Conservation (phyloP, 371 early-diverging fungal species). For the Fennellomyces sp. region DNA sequence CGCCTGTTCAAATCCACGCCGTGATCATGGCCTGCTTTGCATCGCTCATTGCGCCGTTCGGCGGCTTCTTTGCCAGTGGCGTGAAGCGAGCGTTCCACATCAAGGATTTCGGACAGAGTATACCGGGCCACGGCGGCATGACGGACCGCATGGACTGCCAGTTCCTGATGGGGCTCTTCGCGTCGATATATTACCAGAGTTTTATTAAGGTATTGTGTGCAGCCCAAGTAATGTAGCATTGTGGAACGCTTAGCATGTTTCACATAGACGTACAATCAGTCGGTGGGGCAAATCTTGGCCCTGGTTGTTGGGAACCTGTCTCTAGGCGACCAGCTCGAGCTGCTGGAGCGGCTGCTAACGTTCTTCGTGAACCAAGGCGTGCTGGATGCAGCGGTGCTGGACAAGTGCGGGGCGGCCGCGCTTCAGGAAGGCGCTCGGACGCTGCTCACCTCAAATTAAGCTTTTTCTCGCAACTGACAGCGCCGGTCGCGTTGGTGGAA, state of each 20-base stretch:
- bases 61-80: slow-evolving; percentile 99
- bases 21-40: slow-evolving; percentile 93
- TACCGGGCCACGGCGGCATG: slow-evolving; percentile 99
- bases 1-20: slow-evolving; percentile 89
- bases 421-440: slow-evolving; percentile 17
- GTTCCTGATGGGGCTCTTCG: slow-evolving; percentile 96
- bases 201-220: slow-evolving; percentile 71
- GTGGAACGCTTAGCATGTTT: slow-evolving; percentile 7
- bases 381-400: slow-evolving; percentile 42
- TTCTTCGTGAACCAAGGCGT: slow-evolving; percentile 65
- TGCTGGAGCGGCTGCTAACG: slow-evolving; percentile 56
- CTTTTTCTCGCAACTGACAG: slow-evolving; percentile 1
- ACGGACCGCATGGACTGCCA: slow-evolving; percentile 99
- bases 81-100: slow-evolving; percentile 98
- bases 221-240: not conserved
- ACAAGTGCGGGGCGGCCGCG: slow-evolving; percentile 36
- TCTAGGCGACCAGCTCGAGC: slow-evolving; percentile 57
- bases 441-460: slow-evolving; percentile 4
- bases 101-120: slow-evolving; percentile 97
- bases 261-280: slow-evolving; percentile 41
- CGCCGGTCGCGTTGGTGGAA: slow-evolving; percentile 9
- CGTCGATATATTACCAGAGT: slow-evolving; percentile 88
- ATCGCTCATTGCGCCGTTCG: slow-evolving; percentile 98
- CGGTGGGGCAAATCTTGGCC: slow-evolving; percentile 60
- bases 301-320: slow-evolving; percentile 49